These are phyloP conservation scores for Penicillium concentricum DNA, from an alignment of 2,329 filamentous ascomycete species.

Conservation along the genomic window DNA sequence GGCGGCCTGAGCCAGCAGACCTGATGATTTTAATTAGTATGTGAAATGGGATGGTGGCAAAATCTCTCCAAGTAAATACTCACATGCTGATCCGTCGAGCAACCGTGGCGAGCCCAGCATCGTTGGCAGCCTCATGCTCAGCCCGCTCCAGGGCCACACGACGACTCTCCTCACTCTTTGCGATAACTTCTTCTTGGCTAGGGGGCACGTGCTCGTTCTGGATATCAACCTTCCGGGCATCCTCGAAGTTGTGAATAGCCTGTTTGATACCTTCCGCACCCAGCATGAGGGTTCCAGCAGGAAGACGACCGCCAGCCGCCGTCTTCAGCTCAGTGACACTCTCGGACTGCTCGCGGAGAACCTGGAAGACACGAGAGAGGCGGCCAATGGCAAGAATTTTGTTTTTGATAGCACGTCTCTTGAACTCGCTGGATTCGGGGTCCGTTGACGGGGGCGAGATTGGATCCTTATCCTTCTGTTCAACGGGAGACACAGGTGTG, in stretches of 20 bases:
- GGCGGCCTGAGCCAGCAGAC: conserved; percentile 41
- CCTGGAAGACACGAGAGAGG: conserved; percentile 96
- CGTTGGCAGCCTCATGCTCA: conserved; percentile 84
- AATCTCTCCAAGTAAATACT: conserved; percentile 45
- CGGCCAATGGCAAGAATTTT: conserved; percentile 98
- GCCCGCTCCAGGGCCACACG: conserved; percentile 83
- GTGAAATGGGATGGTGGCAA: not conserved
- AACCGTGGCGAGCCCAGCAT: conserved; percentile 79
- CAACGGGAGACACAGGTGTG: conserved; percentile 62
- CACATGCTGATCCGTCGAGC: conserved; percentile 95
- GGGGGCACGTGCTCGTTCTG: conserved; percentile 95
- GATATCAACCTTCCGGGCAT: conserved; percentile 92
- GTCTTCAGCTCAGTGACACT: conserved; percentile 97
- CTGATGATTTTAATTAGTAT: conserved; percentile 19
- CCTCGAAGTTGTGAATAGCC: conserved; percentile 94
- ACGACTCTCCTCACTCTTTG: conserved; percentile 77
- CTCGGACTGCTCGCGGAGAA: conserved; percentile 95
- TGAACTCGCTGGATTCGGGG: conserved; percentile 86
- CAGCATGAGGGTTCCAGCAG: conserved; percentile 94
- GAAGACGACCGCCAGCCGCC: conserved; percentile 84
- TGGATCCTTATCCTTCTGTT: not conserved
- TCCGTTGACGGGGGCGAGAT: conserved; percentile 71
- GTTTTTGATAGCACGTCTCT: conserved; percentile 97
- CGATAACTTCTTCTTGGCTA: conserved; percentile 84
- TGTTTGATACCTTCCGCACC: conserved; percentile 98